phyloP scores from a whole-genome alignment of 2,329 filamentous ascomycete species.

The Hymenoscyphus infarciens region DNA sequence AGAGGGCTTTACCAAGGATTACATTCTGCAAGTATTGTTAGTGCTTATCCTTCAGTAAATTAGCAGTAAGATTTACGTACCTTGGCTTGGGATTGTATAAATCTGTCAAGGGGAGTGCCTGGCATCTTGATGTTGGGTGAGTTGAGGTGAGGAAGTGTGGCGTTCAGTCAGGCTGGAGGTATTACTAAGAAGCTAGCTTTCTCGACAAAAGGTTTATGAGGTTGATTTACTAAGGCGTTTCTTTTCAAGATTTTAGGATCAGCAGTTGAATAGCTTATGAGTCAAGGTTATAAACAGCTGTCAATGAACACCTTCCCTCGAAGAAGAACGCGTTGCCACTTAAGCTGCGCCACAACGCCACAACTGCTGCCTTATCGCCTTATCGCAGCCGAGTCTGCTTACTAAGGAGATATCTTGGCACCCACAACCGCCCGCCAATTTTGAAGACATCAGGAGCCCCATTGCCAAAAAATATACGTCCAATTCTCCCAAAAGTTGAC shows the following conservation, averaged over 20 bases:
- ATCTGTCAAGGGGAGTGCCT: slow-evolving; percentile 2
- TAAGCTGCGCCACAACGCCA: not conserved
- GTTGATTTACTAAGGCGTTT: not conserved
- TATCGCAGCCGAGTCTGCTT: slow-evolving; percentile 9
- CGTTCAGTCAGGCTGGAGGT: not conserved
- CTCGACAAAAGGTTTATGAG: not conserved
- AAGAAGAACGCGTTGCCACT: not conserved
- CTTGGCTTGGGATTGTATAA: not conserved
- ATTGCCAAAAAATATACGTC: slow-evolving; percentile 13
- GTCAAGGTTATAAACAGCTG: not conserved
- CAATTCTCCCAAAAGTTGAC: slow-evolving; percentile 21
- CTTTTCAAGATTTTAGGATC: not conserved
- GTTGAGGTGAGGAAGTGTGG: not conserved
- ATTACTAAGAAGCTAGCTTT: not conserved
- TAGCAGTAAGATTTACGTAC: not conserved
- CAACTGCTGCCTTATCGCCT: not conserved
- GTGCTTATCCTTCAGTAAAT: not conserved
- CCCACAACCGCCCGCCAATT: slow-evolving; percentile 7
- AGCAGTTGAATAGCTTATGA: not conserved
- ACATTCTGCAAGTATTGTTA: slow-evolving; percentile 51
- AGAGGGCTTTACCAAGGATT: slow-evolving; percentile 55
- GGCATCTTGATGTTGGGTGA: slow-evolving; percentile 1
- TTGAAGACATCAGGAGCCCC: slow-evolving; percentile 10
- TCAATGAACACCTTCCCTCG: not conserved
- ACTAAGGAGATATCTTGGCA: slow-evolving; percentile 4